A percentile compares a stretch with the other conserved stretches of the same genome.
Conservation (phyloP, 176 grass and related monocot genomes). For the Aegilops sharonensis region DNA sequence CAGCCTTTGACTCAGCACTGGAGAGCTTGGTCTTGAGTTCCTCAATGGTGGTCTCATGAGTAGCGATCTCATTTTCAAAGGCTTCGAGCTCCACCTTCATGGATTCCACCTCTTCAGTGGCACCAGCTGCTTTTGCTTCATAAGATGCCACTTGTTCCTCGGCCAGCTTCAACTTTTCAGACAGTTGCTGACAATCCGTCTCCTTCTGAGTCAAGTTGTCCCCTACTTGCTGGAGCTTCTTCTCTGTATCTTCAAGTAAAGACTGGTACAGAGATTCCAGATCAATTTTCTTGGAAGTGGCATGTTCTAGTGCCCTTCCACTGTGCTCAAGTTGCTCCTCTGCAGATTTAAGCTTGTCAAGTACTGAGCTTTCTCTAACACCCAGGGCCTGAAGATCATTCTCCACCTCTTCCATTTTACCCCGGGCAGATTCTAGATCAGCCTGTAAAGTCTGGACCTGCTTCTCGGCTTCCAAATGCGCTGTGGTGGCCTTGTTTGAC, state of each 20-base stretch:
- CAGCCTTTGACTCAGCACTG: conserved; percentile 51
- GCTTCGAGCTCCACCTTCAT: conserved; percentile 76
- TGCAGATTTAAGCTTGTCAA: conserved; percentile 71
- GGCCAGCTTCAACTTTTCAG: conserved; percentile 46
- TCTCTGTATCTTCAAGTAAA: conserved; percentile 77
- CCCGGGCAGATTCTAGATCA: conserved; percentile 47
- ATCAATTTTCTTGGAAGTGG: conserved; percentile 70
- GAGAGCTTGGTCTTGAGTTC: conserved; percentile 52
- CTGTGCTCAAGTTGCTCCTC: conserved; percentile 76
- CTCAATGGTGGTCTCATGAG: conserved; percentile 56
- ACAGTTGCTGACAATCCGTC: conserved; percentile 44
- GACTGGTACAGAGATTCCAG: conserved; percentile 65
- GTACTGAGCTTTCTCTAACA: conserved; percentile 46
- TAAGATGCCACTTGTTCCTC: conserved; percentile 60
- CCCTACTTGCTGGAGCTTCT: conserved; percentile 56
- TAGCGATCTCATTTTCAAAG: conserved; percentile 65
- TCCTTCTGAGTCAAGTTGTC: conserved; percentile 62
- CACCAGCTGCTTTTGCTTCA: conserved; percentile 48
- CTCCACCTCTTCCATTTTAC: conserved; percentile 58
- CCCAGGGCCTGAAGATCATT: conserved; percentile 50
- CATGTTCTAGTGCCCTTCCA: conserved; percentile 61
- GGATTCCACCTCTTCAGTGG: conserved; percentile 58
- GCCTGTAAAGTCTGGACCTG: conserved; percentile 40
- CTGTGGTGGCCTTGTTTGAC: conserved; percentile 43
- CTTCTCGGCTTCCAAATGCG: conserved; percentile 56